phyloP scores from a whole-genome alignment of 163 green algal genomes.

The Volvox carteri region DNA sequence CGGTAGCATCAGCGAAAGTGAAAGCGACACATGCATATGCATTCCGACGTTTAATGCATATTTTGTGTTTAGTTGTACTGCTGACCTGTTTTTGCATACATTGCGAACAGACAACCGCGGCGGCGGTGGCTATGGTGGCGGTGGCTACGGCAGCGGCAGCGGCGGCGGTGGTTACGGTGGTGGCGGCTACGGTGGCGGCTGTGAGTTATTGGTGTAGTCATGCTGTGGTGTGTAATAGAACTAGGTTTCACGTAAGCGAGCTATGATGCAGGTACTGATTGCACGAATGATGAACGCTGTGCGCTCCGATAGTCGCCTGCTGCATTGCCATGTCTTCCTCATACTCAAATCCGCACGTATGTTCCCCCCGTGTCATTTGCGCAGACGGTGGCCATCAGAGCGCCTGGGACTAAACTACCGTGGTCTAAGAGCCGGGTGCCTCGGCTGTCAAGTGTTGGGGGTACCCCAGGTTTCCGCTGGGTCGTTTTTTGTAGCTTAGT shows the following conservation, averaged over 20 bases:
- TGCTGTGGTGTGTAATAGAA: background rate
- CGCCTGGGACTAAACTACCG: slow-evolving; percentile 40
- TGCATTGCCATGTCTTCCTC: too few species aligned
- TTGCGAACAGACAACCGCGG: slow-evolving; percentile 22
- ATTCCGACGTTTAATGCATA: too few species aligned
- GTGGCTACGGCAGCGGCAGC: slow-evolving; percentile 15
- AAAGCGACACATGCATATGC: too few species aligned
- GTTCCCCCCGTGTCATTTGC: background rate
- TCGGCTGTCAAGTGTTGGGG: background rate
- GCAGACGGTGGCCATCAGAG: slow-evolving; percentile 37
- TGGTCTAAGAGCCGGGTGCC: background rate
- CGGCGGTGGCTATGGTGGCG: slow-evolving; percentile 34
- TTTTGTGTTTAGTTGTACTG: background rate
- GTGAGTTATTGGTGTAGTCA: slow-evolving; percentile 5
- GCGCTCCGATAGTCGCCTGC: too few species aligned
- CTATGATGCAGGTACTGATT: too few species aligned
- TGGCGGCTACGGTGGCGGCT: slow-evolving; percentile 29
- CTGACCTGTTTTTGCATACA: background rate
- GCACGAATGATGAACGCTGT: too few species aligned
- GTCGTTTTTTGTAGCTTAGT: slow-evolving; percentile 7
- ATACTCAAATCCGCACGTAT: too few species aligned
- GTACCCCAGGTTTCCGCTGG: background rate
- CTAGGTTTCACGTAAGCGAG: too few species aligned
- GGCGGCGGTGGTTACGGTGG: slow-evolving; percentile 30
- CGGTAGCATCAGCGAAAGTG: too few species aligned